Evolutionary conservation across 2,329 filamentous ascomycete genomes (phyloP).

Genomic region (Cladorrhinum sp.): DNA sequence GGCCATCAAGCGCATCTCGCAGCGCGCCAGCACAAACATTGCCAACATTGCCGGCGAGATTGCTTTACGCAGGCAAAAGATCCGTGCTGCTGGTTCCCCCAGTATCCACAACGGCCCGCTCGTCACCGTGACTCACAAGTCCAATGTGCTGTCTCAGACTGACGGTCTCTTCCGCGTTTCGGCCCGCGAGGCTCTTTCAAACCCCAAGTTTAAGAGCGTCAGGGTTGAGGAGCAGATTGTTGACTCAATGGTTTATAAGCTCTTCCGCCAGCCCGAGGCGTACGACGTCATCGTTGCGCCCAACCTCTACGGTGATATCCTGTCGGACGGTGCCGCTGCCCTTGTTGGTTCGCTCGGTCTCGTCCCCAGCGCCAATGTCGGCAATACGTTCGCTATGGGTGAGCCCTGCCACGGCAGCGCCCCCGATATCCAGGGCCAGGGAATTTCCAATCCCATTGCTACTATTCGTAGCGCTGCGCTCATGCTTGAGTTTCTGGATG

Average conservation of each 20-base stretch:
- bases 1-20: constrained; percentile 94
- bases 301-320: constrained; percentile 95
- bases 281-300: constrained; percentile 99
- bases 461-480: constrained; percentile 86
- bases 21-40: constrained; percentile 81
- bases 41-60: constrained; percentile 93
- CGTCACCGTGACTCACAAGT: constrained; percentile 98
- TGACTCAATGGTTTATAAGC: constrained; percentile 99
- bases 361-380: constrained; percentile 92
- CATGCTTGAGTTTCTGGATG: constrained; percentile 94
- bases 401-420: constrained; percentile 97
- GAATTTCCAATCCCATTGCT: constrained; percentile 94
- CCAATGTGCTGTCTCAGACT: constrained; percentile 93
- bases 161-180: constrained; percentile 91
- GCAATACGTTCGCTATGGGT: constrained; percentile 89
- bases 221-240: constrained; percentile 95
- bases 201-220: constrained; percentile 59
- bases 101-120: constrained; percentile 67
- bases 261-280: constrained; percentile 89
- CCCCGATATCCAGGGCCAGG: constrained; percentile 89
- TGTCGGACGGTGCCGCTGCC: constrained; percentile 92
- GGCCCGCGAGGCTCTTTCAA: constrained; percentile 68
- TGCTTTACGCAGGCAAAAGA: constrained; percentile 78
- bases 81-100: constrained; percentile 57
- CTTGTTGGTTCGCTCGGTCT: constrained; percentile 89